Evolutionary conservation across 352 stramenopile genomes (phyloP), one percentile per base, ranked within the genome.

Genomic region (Globisporangium echinulatum): DNA sequence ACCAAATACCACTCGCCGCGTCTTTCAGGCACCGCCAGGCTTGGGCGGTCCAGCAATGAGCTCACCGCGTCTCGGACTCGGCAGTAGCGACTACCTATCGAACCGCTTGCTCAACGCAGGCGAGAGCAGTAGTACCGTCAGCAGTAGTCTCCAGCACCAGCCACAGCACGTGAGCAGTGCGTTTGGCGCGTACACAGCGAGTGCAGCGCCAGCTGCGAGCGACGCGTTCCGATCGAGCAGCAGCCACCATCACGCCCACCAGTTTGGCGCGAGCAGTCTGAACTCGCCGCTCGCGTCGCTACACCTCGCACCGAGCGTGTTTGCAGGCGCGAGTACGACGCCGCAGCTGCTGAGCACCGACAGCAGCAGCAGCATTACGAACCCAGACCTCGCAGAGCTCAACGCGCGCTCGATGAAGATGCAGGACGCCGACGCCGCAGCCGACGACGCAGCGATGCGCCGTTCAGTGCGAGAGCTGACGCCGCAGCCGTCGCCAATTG

Each of bases 351-450:
- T 54, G 9, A 64, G 62, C 17, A 52, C 55, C 5, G 59, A 56
- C 2, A 15, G 10, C 33, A 2, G 56, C 19, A 33, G 14, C 0
- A 59, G 58, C 5, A 72, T 71, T 59, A 76, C 66, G 5, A 87
- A 87, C 50, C 68, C 64, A 3, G 71, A 79, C 25, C 62, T 90
- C 15, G 75, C 79, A 0, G 79, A 90, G 59, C 62, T 91, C 13
- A 94, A 92, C 47, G 77, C 82, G 10, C 75, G 79, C 38, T 94
- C 82, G 5, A 59, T 87, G 38, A 77, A 68, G 56, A 68, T 92
- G 40, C 61, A 75, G 43, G 69, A 82, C 38, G 58, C 75, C 53
- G 55, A 58, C 9, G 13, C n/a, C 2, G 54, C 33, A 10, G 25
- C 25, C 25, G 25, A 33, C 25, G 25, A 33, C 25, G 9, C 49